Conservation (phyloP, 1,284 basidiomycete genomes). For the Sphagnurus paluster region DNA sequence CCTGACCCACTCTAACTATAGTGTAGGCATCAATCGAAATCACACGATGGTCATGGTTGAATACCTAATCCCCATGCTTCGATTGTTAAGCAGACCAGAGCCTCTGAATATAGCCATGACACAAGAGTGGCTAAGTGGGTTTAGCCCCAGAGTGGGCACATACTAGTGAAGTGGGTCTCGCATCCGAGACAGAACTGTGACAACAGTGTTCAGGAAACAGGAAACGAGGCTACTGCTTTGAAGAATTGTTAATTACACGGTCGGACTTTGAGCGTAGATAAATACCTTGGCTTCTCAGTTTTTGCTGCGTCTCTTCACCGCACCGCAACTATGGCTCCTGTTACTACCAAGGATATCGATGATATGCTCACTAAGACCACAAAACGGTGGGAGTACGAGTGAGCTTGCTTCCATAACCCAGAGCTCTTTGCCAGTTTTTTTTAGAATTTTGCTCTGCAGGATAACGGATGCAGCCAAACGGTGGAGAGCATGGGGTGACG, state of each 20-base stretch:
- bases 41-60: too few relatives aligned
- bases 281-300: constrained; percentile 3
- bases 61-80: too few relatives aligned
- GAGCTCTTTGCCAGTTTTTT: neutral
- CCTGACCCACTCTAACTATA: too few relatives aligned
- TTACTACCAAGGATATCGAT: constrained; percentile 17
- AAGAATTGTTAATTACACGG: constrained; percentile 4
- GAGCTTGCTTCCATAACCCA: neutral
- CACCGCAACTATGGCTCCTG: constrained; percentile 11
- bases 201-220: neutral
- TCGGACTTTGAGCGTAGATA: constrained; percentile 13
- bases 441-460: constrained; percentile 2
- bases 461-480: constrained; percentile 18
- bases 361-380: constrained; percentile 12
- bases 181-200: neutral
- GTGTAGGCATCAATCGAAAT: too few relatives aligned
- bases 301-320: neutral
- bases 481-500: constrained; percentile 16
- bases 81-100: too few relatives aligned
- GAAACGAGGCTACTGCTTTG: neutral
- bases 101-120: too few relatives aligned
- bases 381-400: constrained; percentile 18
- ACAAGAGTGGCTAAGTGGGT: too few relatives aligned
- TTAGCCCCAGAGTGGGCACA: neutral
- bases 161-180: neutral